A percentile compares a stretch with the other conserved stretches of the same genome.
These are phyloP conservation scores for Suillus subluteus DNA, from an alignment of 768 basidiomycete species.

Conservation along the genomic window DNA sequence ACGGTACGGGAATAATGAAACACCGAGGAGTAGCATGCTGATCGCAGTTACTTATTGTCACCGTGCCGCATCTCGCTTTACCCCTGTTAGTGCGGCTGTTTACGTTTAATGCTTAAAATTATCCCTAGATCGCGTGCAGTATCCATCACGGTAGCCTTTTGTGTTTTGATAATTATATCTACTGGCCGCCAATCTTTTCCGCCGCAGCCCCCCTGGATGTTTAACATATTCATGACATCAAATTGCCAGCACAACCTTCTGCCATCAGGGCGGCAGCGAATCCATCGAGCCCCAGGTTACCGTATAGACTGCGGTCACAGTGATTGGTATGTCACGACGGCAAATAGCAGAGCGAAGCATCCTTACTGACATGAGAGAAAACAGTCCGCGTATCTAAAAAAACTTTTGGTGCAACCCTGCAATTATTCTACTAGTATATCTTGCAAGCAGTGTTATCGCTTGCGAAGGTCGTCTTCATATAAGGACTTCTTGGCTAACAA, in stretches of 20 bases:
- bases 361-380: constrained; percentile 1
- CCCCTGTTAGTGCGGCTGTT: background rate
- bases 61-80: constrained; percentile 11
- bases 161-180: background rate
- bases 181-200: background rate
- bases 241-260: background rate
- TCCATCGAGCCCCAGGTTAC: background rate
- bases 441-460: background rate
- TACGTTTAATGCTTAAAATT: background rate
- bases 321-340: background rate
- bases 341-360: background rate
- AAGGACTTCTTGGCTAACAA: background rate
- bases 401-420: background rate
- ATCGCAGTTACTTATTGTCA: constrained; percentile 19
- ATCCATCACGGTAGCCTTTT: background rate
- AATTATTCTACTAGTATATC: background rate
- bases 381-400: constrained; percentile 1
- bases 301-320: background rate
- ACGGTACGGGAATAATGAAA: background rate
- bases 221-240: background rate
- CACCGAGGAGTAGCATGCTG: constrained; percentile 7
- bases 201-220: background rate
- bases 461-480: background rate
- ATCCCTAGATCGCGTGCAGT: background rate
- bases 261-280: background rate